Evolutionary conservation across 108 stramenopile genomes (phyloP).

Genomic region (Epipyxis sp.): DNA sequence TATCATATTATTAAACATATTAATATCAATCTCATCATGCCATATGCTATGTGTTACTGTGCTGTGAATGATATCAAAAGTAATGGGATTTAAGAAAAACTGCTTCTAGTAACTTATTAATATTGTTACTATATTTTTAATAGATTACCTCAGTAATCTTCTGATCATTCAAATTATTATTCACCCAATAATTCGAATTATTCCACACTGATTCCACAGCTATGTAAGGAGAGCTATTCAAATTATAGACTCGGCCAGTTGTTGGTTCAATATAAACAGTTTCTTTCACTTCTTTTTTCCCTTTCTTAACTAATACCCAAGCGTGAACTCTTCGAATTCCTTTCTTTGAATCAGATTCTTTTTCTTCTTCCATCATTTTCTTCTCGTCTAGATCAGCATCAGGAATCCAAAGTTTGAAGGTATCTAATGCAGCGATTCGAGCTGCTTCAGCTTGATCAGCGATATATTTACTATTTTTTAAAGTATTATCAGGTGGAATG

Average conservation of each 20-base stretch:
- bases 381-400: background rate
- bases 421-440: conserved; percentile 2
- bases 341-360: conserved; percentile 39
- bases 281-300: conserved; percentile 47
- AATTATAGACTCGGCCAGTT: conserved; percentile 58
- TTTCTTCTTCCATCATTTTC: conserved; percentile 12
- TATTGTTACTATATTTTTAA: too few species aligned
- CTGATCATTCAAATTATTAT: conserved; percentile 36
- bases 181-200: conserved; percentile 68
- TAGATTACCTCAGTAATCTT: too few species aligned
- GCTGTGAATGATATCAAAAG: too few species aligned
- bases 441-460: background rate
- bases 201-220: conserved; percentile 64
- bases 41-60: too few species aligned
- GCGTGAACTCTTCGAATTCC: conserved; percentile 61
- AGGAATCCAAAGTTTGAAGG: conserved; percentile 13
- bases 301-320: conserved; percentile 69
- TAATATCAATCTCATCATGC: too few species aligned
- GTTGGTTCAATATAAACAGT: conserved; percentile 66
- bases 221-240: conserved; percentile 53
- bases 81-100: too few species aligned
- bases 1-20: too few species aligned
- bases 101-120: too few species aligned
- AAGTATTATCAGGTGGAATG: conserved; percentile 19
- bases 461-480: background rate